A percentile compares a stretch with the other conserved stretches of the same genome.
phyloP scores from a whole-genome alignment of 176 grass and related monocot genomes.

The Leersia perrieri region DNA sequence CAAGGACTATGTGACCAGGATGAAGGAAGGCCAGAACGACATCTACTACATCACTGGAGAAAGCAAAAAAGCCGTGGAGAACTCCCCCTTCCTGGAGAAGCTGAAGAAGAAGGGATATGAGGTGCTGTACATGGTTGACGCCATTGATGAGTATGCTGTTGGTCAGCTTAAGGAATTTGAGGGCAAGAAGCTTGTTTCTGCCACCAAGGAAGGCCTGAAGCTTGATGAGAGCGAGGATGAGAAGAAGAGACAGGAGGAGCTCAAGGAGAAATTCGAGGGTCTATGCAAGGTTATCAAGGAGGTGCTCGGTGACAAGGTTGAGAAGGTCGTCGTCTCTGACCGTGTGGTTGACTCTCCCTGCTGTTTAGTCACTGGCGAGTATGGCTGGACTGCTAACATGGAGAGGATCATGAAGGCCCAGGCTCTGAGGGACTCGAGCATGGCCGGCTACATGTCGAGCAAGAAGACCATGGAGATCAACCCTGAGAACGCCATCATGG shows the following conservation, averaged over 20 bases:
- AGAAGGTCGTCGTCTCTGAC: slow-evolving; percentile 79
- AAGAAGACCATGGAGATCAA: slow-evolving; percentile 98
- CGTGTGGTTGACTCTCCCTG: slow-evolving; percentile 87
- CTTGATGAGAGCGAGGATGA: slow-evolving; percentile 84
- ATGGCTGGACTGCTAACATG: slow-evolving; percentile 89
- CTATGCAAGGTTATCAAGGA: slow-evolving; percentile 95
- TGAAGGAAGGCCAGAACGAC: slow-evolving; percentile 70
- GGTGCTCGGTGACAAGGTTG: slow-evolving; percentile 78
- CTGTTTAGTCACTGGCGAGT: slow-evolving; percentile 86
- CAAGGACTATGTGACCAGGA: slow-evolving; percentile 65
- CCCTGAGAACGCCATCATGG: slow-evolving; percentile 90
- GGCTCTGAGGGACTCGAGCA: slow-evolving; percentile 79
- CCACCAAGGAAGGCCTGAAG: slow-evolving; percentile 89
- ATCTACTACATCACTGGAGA: slow-evolving; percentile 77
- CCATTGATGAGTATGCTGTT: slow-evolving; percentile 86
- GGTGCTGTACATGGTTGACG: slow-evolving; percentile 78
- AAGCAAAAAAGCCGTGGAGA: slow-evolving; percentile 95
- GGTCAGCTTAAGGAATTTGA: slow-evolving; percentile 95
- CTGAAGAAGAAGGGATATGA: slow-evolving; percentile 80
- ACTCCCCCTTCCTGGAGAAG: slow-evolving; percentile 91
- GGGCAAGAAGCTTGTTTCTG: slow-evolving; percentile 82
- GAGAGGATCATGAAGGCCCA: slow-evolving; percentile 97
- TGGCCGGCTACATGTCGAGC: slow-evolving; percentile 76
- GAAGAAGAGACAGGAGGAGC: slow-evolving; percentile 72
- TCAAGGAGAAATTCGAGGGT: slow-evolving; percentile 83